Percentiles rank a stretch among this genome's conserved stretches.
Conservation (phyloP, 2,329 filamentous ascomycete species). For the Colletotrichum tropicicola region DNA sequence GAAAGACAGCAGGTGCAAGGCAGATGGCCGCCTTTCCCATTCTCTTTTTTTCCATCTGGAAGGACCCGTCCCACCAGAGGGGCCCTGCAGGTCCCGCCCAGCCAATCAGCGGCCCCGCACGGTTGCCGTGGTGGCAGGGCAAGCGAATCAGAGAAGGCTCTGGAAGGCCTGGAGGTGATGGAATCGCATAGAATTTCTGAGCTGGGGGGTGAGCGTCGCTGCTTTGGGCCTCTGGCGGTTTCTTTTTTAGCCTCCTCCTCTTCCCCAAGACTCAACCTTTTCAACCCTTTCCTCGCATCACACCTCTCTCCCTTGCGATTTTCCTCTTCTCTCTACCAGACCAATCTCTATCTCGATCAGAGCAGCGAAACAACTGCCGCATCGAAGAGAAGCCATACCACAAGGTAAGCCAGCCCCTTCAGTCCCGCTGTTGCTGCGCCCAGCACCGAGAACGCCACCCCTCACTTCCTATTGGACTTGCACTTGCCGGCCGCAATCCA, state of each 20-base stretch:
- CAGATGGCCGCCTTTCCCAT: not conserved
- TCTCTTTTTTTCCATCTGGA: conserved; percentile 26
- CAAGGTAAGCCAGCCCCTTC: conserved; percentile 27
- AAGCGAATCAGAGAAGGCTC: conserved; percentile 34
- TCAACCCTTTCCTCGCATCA: conserved; percentile 22
- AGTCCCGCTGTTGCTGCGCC: conserved; percentile 1
- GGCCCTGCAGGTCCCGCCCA: not conserved
- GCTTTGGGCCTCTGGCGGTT: conserved; percentile 32
- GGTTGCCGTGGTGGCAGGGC: conserved; percentile 36
- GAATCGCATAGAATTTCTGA: conserved; percentile 57
- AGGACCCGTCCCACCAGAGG: conserved; percentile 5
- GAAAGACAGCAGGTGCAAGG: not conserved
- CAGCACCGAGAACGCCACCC: not conserved
- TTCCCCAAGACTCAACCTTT: conserved; percentile 32
- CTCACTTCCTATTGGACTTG: not conserved
- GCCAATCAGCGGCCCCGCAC: conserved; percentile 31
- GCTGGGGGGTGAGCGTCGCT: conserved; percentile 34
- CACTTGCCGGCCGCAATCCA: not conserved
- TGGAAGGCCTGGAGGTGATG: conserved; percentile 42
- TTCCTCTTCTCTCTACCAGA: conserved; percentile 33
- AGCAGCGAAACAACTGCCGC: conserved; percentile 37
- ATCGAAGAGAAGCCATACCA: conserved; percentile 22
- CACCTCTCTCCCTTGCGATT: conserved; percentile 4
- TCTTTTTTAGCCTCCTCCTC: conserved; percentile 46
- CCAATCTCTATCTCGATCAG: conserved; percentile 34